Evolutionary conservation across 1,284 basidiomycete species (phyloP), one percentile per base, ranked within the genome.

Genomic region (Cryptococcus floricola): DNA sequence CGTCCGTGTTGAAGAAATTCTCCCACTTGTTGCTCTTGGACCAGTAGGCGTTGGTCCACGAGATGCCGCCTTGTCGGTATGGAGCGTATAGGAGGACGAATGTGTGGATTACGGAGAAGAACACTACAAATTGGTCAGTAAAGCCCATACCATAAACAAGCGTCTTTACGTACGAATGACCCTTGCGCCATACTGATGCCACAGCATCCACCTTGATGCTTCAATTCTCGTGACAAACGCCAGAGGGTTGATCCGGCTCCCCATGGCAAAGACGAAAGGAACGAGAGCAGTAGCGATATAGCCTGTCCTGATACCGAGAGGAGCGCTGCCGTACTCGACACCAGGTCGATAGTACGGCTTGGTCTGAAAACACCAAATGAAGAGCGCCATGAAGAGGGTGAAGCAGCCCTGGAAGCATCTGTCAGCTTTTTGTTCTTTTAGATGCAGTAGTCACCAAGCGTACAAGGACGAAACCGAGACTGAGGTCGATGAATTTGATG

Each of bases 181-280:
- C 34, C 53, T 12, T 31, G 53, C 53, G 8, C 53, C 53, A 16
- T 47, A 54, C 34, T 54, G 53, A 42, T 54, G 53, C 39, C 47
- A 54, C 27, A 42, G 23, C 53, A 54, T 54, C 53, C 46, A 54
- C 10, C 53, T 43, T 18, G 39, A 43, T n/a, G 39, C 38, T 23
- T 47, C 28, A 7, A 54, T 34, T 14, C 47, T 39, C 9, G 53
- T 19, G 4, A 54, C 25, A 46, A 46, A 54, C 3, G 41, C 39
- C 18, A 54, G 31, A 16, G 53, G 53, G 47, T 54, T 54, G 27
- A 54, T 49, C 14, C 53, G 37, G 18, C 47, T 49, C 12, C 53
- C 53, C 37, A 54, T 41, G 23, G 39, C 38, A 38, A 48, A 54
- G 10, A 54, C 47, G 23, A 54, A 54, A 6, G 53, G 53, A 4